Conservation (phyloP, 345 rosid genomes). For the Populus deltoides region DNA sequence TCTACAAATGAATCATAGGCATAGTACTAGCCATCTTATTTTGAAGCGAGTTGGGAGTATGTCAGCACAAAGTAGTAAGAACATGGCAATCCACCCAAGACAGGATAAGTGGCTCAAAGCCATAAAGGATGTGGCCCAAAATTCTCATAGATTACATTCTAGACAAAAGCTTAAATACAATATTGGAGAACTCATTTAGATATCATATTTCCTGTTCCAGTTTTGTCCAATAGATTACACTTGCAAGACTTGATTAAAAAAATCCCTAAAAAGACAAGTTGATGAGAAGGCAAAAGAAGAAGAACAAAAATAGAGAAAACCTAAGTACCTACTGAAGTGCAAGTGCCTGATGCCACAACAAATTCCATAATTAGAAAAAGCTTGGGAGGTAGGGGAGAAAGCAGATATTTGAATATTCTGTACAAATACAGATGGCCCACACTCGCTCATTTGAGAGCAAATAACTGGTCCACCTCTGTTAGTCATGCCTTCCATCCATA, state of each 20-base stretch:
- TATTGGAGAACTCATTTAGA: conserved; percentile 3
- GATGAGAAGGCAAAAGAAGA: neutral
- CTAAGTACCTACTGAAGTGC: conserved; percentile 37
- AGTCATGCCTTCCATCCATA: conserved; percentile 66
- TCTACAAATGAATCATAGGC: neutral
- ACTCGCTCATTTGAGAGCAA: conserved; percentile 18
- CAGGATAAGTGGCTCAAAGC: neutral
- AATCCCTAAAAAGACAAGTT: neutral
- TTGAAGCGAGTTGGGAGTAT: neutral
- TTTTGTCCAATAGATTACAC: conserved; percentile 50
- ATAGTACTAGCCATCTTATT: too few species aligned
- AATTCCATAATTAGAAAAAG: conserved; percentile 32
- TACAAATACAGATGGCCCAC: conserved; percentile 33
- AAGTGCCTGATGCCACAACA: conserved; percentile 36
- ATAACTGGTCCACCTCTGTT: conserved; percentile 25
- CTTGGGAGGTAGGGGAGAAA: conserved; percentile 1
- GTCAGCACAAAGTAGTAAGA: neutral
- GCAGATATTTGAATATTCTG: conserved; percentile 42
- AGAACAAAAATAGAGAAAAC: neutral
- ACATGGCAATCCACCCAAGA: neutral
- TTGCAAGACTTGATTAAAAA: conserved; percentile 37
- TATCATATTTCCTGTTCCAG: conserved; percentile 35
- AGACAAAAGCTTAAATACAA: neutral
- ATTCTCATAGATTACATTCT: neutral
- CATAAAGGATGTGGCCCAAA: neutral